Evolutionary conservation across 345 rosid genomes (phyloP).

Genomic region (Eucalyptus tenuipes): DNA sequence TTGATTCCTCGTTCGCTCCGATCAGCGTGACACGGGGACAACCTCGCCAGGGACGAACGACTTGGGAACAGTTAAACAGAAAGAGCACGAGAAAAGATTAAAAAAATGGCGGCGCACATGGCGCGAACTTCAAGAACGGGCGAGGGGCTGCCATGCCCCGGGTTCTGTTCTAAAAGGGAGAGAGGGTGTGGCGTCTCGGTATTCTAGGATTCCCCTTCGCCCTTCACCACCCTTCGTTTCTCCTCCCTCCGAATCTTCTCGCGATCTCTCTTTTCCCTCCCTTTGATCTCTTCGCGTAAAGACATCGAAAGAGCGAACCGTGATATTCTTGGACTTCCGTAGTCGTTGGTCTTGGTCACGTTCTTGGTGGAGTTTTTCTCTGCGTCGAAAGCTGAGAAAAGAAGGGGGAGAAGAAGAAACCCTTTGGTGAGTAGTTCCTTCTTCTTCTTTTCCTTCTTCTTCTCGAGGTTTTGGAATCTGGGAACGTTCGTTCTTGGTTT

Average conservation of each 20-base stretch:
- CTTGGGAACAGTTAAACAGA: neutral
- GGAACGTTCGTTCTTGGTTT: neutral
- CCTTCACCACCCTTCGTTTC: neutral
- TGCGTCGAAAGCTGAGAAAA: neutral
- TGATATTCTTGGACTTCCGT: neutral
- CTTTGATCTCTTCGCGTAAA: neutral
- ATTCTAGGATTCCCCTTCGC: neutral
- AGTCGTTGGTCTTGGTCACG: neutral
- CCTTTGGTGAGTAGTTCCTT: neutral
- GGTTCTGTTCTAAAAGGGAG: neutral
- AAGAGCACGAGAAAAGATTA: neutral
- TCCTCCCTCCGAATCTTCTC: neutral
- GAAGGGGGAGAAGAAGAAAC: neutral
- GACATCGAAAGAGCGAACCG: neutral
- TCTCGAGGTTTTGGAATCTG: neutral
- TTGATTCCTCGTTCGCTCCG: neutral
- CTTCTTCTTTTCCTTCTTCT: neutral
- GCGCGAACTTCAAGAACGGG: conserved; percentile 32
- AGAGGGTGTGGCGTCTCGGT: conserved; percentile 8
- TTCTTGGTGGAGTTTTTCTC: neutral
- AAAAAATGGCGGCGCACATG: conserved; percentile 9
- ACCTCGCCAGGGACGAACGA: neutral
- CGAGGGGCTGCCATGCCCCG: neutral
- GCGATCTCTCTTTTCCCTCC: neutral
- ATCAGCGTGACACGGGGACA: neutral